Base-by-base conservation (phyloP, 1,284 basidiomycete genomes). In the Peniophora sp. region DNA sequence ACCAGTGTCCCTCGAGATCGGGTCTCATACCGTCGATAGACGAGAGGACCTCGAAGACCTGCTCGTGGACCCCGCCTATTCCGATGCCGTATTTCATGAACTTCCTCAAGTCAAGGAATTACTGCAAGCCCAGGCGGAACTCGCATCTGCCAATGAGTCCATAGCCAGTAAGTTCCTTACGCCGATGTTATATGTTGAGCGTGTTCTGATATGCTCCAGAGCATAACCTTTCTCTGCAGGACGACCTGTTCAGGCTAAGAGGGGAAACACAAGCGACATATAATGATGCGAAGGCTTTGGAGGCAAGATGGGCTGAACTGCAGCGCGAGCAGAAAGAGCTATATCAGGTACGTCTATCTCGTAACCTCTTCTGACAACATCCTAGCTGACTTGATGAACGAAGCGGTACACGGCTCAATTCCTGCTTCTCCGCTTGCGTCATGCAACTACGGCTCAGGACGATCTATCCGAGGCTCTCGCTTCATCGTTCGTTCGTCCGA, bases 41-140 rank as follows among this genome's bases (percentile, higher is more conserved):
- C 80, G 87, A 51, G 83, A 90, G 56, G 90, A 93, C 59, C 75
- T 97, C n/a, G 88, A 95, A 65, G 90, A 93, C 63, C 70, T 96
- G 17, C 70, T 96, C 20, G 74, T 76, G 17, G 89, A 95, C 60
- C 85, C 85, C 1, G 71, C 74, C 17, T 93, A 93, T 64, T 93
- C 94, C 57, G 88, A 95, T 64, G 88, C 92, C 3, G 74, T 89
- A 54, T 86, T 96, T 58, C 85, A 92, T 64, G 82, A 88, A 1
- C 68, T 95, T 9, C 72, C 81, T 1, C 75, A 77, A 43, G 89
- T 94, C 39, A 83, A 85, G 60, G 74, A 78, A 12, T 69, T 92
- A 52, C 85, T 92, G 53, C 76, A 81, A 55, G 79, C 83, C 1
- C 87, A 93, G 57, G 73, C 84, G 18, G 85, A 88, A 54, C 74